A percentile compares a stretch with the other conserved stretches of the same genome.
phyloP scores from a whole-genome alignment of 306 rosid genomes.

The Cicer yamashitae region DNA sequence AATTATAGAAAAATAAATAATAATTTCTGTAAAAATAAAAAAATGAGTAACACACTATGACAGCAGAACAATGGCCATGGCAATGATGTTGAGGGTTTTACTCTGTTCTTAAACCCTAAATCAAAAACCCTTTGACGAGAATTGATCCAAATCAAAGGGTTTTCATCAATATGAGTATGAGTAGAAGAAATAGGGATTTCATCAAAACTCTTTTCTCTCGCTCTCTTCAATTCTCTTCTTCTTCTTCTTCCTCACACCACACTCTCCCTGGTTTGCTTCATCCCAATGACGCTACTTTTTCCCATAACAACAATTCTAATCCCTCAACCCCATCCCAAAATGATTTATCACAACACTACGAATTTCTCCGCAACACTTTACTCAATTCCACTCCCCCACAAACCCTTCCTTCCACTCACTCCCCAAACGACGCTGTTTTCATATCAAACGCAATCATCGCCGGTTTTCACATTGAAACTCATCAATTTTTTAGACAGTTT shows the following conservation, averaged over 20 bases:
- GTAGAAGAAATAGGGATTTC: constrained; percentile 53
- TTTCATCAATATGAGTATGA: constrained; percentile 55
- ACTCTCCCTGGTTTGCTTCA: constrained; percentile 63
- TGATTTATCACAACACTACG: constrained; percentile 55
- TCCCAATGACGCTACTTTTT: constrained; percentile 45
- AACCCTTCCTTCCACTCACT: constrained; percentile 33
- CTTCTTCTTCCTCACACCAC: constrained; percentile 42
- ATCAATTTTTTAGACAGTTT: constrained; percentile 62
- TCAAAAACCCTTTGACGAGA: no score
- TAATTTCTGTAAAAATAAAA: no score
- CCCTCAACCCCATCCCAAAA: constrained; percentile 39
- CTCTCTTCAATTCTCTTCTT: constrained; percentile 43
- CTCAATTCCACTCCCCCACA: constrained; percentile 48
- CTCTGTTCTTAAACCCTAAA: no score
- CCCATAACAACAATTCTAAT: neutral
- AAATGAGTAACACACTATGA: no score
- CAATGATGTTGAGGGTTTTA: no score
- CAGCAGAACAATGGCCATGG: no score
- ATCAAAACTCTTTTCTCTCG: constrained; percentile 47
- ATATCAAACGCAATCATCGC: constrained; percentile 53
- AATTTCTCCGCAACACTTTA: constrained; percentile 58
- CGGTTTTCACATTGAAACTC: constrained; percentile 56
- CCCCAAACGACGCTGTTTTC: constrained; percentile 52
- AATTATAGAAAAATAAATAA: no score
- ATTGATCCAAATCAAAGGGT: no score